Base-by-base conservation (phyloP, 2,329 filamentous ascomycete species). In the Hymenoscyphus fructigenus region DNA sequence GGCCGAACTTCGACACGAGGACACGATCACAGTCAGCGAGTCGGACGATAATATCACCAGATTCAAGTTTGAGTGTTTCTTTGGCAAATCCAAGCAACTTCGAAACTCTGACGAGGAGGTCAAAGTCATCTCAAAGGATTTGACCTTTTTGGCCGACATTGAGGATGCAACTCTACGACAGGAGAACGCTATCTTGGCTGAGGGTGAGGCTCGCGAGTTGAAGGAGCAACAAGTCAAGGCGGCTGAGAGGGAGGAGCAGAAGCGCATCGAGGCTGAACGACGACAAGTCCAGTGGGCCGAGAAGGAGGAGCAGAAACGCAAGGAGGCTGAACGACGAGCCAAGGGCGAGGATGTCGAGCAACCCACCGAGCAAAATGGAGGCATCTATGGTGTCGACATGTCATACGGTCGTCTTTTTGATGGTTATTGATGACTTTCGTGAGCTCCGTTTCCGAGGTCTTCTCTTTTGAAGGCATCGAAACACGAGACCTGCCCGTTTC, bases 1-100 rank as follows among this genome's bases (percentile, higher is more conserved):
- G 87, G 87, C 90, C 29, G 86, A 87, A 63, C 77, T 97, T 15
- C 86, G 92, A 74, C 86, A 90, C 38, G 92, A 91, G 1, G 94
- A 97, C 74, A 81, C 87, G 28, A 84, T 97, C 58, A 85, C 87
- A 1, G 85, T 96, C 6, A 77, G 80, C 55, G 72, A 72, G 57
- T 77, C 74, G 41, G 65, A 57, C 0, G 57, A 61, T 10, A 76
- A 81, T 63, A 64, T 65, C 41, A 69, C 68, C 12, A 68, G 65
- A 23, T 71, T 75, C 26, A 62, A 65, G 38, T 76, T 76, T 47
- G 73, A 75, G 26, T 75, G 74, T 58, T 74, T 68, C 50, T 73
- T 69, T 70, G 73, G 75, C 5, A 65, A 64, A 36, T 74, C 71
- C 3, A 73, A 70, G 63, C 59, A 67, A 17, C 36, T 28, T 17